Evolutionary conservation across 164 flowering plant genomes (phyloP).

Genomic region (Platanus orientalis): DNA sequence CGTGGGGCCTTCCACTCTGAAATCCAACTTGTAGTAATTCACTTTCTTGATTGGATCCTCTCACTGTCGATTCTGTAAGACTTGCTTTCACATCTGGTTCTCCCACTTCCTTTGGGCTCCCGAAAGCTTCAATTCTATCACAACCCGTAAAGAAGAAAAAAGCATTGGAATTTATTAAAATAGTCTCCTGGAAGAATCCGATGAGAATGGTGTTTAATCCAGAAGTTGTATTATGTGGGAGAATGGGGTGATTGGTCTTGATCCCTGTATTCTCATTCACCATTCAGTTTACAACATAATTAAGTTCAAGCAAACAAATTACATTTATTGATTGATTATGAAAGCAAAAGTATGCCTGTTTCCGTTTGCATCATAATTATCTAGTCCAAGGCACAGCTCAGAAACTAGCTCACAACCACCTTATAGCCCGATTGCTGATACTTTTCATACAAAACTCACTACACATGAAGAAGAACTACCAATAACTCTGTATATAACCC

Average conservation of each 20-base stretch:
- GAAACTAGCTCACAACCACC: too few species aligned
- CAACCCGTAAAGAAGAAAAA: too few species aligned
- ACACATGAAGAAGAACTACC: not conserved
- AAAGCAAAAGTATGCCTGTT: not conserved
- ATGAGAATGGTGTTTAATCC: too few species aligned
- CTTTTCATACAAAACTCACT: conserved; percentile 8
- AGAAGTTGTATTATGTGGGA: too few species aligned
- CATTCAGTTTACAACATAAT: too few species aligned
- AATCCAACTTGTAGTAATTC: conserved; percentile 77
- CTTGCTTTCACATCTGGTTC: conserved; percentile 72
- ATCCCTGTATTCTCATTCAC: too few species aligned
- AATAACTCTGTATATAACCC: not conserved
- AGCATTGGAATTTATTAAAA: too few species aligned
- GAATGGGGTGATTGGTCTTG: too few species aligned
- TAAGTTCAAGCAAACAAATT: not conserved
- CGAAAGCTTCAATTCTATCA: conserved; percentile 81
- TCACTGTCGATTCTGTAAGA: conserved; percentile 44
- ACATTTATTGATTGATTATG: conserved; percentile 8
- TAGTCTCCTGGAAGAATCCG: too few species aligned
- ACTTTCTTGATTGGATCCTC: conserved; percentile 41
- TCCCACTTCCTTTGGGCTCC: conserved; percentile 82
- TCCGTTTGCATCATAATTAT: not conserved
- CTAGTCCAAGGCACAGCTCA: too few species aligned
- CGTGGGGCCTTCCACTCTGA: conserved; percentile 67
- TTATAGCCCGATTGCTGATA: too few species aligned